Evolutionary conservation across 192 early-diverging fungal species (phyloP), one percentile per base, ranked within the genome.

Genomic region (Paraglomus occultum): DNA sequence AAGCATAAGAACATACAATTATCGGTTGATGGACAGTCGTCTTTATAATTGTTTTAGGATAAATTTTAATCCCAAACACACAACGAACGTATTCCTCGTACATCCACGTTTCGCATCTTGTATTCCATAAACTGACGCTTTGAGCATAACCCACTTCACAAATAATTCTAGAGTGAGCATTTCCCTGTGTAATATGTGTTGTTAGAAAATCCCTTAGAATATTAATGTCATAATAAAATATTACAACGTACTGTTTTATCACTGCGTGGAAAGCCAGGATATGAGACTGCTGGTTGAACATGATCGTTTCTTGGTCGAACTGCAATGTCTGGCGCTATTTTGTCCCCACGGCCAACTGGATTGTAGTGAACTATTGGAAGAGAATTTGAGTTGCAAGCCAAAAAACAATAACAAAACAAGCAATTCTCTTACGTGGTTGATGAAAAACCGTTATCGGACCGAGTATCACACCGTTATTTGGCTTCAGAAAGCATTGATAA

Each of bases 31-130:
- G 20, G 8, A 55, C 53, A 23, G 20, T 55, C 18, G 18, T 14
- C 23, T 50, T 22, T 66, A 31, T 38, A 14, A n/a, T 1, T 14
- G 39, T 66, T 45, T 51, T 23, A 42, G 9, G 2, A 51, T 66
- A 47, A 66, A 66, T 22, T 43, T 66, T 66, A 31, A 66, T 50
- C 31, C 64, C 64, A 42, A 66, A 50, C 39, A 66, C 50, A 23
- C 45, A 49, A 9, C 64, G 23, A 49, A 66, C 38, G 51, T 51
- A 52, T 52, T 43, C 48, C 51, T 51, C 5, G 39, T 14, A 48
- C 50, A 66, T 51, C 49, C 64, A 66, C 4, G 8, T 18, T 31
- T 64, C 62, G 15, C 62, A 64, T 50, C 12, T 40, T 49, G 49
- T 51, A 66, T 42, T 66, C 38, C 47, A 52, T 9, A 10, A 1